Conservation (phyloP, 2,329 filamentous ascomycete genomes). For the Talaromyces verruculosus region DNA sequence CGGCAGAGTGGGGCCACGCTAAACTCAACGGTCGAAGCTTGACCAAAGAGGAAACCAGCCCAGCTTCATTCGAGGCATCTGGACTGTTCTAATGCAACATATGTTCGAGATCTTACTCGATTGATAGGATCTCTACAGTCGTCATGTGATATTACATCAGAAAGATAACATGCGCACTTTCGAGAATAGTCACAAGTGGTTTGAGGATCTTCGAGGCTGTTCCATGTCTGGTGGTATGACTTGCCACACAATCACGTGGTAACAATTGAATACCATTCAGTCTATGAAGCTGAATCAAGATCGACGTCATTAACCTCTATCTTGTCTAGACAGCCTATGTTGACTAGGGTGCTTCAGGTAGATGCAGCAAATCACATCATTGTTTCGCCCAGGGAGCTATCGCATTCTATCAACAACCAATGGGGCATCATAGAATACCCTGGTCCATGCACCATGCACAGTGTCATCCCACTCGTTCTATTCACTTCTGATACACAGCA, state of each 20-base stretch:
- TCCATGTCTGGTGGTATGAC: neutral
- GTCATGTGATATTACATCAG: neutral
- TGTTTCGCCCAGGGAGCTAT: neutral
- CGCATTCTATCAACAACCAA: neutral
- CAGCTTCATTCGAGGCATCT: neutral
- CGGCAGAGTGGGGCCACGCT: conserved; percentile 9
- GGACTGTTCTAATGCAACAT: neutral
- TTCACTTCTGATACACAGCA: neutral
- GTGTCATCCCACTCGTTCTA: neutral
- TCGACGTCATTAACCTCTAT: neutral
- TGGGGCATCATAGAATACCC: neutral
- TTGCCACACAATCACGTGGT: neutral
- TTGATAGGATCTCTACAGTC: neutral
- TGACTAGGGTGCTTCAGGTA: neutral
- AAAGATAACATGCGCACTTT: neutral
- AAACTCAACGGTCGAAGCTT: neutral
- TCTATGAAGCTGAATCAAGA: neutral
- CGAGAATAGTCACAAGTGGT: neutral
- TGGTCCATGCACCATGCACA: neutral
- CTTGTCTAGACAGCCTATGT: neutral
- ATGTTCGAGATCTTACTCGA: neutral
- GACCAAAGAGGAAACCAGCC: conserved; percentile 4
- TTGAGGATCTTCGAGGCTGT: neutral
- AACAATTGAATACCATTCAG: neutral
- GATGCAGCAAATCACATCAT: neutral